Percentiles rank a stretch among this genome's conserved stretches.
Conservation (phyloP, 306 rosid species). For the Cajanus cajan region DNA sequence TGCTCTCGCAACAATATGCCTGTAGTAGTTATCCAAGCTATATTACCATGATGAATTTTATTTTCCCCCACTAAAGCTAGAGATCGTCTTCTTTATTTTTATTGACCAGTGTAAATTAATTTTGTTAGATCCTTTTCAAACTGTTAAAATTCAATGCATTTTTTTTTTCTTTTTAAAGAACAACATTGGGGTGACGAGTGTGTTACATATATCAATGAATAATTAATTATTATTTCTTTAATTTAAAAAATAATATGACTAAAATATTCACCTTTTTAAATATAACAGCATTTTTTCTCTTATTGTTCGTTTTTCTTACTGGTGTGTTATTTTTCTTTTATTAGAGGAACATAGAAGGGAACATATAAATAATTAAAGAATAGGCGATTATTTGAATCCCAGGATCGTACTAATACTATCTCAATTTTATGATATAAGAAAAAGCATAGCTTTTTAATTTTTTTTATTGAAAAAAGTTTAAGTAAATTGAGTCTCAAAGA, state of each 20-base stretch:
- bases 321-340: background rate
- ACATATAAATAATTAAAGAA: background rate
- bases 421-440: background rate
- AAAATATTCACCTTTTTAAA: background rate
- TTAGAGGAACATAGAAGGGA: background rate
- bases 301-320: background rate
- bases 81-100: background rate
- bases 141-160: background rate
- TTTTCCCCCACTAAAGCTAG: background rate
- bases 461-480: too few relatives aligned
- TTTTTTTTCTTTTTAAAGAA: background rate
- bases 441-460: background rate
- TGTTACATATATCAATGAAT: background rate
- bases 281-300: background rate
- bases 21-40: background rate
- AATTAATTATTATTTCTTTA: too few relatives aligned
- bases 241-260: background rate
- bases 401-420: background rate
- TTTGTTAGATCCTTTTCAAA: background rate
- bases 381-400: background rate
- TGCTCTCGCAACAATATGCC: background rate
- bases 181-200: background rate
- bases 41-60: background rate
- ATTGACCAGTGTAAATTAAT: background rate
- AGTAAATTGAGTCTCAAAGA: too few relatives aligned